Evolutionary conservation across 2,329 filamentous ascomycete species (phyloP).

Genomic region (Ophiognomonia clavigignenti-juglandacearum): DNA sequence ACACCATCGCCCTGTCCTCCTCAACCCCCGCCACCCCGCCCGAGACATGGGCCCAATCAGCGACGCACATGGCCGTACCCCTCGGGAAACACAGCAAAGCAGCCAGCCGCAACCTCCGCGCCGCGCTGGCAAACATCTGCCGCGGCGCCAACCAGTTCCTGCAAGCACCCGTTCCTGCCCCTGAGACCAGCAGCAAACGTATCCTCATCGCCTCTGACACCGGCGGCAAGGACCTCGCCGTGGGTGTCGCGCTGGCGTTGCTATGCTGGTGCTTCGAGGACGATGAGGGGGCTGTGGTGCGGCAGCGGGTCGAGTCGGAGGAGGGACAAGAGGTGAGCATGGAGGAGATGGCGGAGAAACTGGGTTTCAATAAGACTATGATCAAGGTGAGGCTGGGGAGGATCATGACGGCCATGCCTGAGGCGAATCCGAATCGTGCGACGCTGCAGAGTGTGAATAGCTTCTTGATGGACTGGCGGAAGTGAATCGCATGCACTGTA

Average conservation of each 20-base stretch:
- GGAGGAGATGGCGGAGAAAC: conserved; percentile 17
- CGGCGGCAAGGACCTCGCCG: conserved; percentile 70
- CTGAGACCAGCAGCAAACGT: background rate
- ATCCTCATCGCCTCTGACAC: conserved; percentile 65
- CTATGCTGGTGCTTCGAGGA: conserved; percentile 65
- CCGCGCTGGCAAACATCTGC: conserved; percentile 60
- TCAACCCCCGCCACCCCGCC: conserved; percentile 36
- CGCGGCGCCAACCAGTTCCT: conserved; percentile 46
- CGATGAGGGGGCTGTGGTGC: conserved; percentile 48
- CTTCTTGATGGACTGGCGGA: conserved; percentile 65
- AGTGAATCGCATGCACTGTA: background rate
- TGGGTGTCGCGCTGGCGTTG: conserved; percentile 72
- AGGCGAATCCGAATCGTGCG: conserved; percentile 76
- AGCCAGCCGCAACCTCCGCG: conserved; percentile 77
- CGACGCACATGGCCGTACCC: conserved; percentile 49
- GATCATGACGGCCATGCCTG: conserved; percentile 74
- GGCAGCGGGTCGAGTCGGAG: background rate
- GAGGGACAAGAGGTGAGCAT: conserved; percentile 14
- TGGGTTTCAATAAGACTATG: conserved; percentile 64
- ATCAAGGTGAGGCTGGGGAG: conserved; percentile 76
- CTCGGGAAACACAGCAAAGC: conserved; percentile 70
- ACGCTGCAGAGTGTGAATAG: conserved; percentile 91
- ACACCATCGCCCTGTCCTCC: conserved; percentile 39
- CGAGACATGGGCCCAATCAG: conserved; percentile 35
- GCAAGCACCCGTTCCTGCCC: background rate